These are phyloP conservation scores for Colletotrichum salicis DNA, from an alignment of 2,329 filamentous ascomycete genomes.

Conservation along the genomic window DNA sequence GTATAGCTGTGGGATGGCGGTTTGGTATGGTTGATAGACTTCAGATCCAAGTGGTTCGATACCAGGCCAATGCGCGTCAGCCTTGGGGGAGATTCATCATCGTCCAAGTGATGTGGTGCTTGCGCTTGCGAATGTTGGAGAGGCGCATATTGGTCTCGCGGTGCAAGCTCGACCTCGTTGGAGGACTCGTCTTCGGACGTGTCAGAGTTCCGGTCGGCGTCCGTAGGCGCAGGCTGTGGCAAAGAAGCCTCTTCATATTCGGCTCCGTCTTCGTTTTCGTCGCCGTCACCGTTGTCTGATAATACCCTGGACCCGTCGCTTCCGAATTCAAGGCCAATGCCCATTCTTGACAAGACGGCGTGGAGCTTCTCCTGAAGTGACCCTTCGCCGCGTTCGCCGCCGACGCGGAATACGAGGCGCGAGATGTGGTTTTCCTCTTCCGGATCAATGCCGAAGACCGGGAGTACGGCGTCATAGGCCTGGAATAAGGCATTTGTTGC, in stretches of 20 bases:
- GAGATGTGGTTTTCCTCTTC: conserved; percentile 81
- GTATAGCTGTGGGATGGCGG: conserved; percentile 8
- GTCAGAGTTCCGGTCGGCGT: neutral
- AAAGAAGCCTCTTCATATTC: neutral
- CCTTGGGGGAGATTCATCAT: conserved; percentile 11
- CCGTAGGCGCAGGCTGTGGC: neutral
- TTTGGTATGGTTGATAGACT: neutral
- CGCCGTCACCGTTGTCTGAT: conserved; percentile 13
- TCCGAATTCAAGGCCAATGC: conserved; percentile 75
- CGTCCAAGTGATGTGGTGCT: neutral
- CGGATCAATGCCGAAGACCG: conserved; percentile 74
- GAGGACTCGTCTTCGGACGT: neutral
- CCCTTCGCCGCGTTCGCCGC: conserved; percentile 67
- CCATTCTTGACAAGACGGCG: conserved; percentile 73
- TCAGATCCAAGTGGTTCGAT: neutral
- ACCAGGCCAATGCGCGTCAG: conserved; percentile 1
- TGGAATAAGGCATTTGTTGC: conserved; percentile 83
- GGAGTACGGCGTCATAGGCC: conserved; percentile 82
- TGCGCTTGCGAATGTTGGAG: neutral
- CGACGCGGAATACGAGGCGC: conserved; percentile 82
- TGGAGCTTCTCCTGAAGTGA: conserved; percentile 77
- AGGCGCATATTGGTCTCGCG: neutral
- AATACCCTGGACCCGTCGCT: conserved; percentile 19
- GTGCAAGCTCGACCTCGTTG: conserved; percentile 1
- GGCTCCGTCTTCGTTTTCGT: neutral